A percentile compares a stretch with the other conserved stretches of the same genome.
These are phyloP conservation scores for Paraconiothyrium sp. DNA, from an alignment of 2,329 filamentous ascomycete species.

Conservation along the genomic window DNA sequence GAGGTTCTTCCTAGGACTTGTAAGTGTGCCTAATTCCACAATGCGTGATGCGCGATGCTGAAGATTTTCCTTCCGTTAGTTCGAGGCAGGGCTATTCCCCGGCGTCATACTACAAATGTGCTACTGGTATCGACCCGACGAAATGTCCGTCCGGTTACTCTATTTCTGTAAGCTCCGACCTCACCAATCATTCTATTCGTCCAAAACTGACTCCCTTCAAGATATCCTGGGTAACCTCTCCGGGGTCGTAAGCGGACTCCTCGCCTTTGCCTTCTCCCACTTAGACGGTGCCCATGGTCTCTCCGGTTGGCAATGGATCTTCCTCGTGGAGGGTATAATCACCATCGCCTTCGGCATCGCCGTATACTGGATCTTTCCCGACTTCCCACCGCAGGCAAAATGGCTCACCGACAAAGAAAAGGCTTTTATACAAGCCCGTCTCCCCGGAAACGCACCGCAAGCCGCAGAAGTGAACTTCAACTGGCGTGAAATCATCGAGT, in stretches of 20 bases:
- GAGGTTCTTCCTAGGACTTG: constrained; percentile 48
- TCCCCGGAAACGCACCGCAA: constrained; percentile 55
- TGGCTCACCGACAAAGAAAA: constrained; percentile 53
- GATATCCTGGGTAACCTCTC: constrained; percentile 63
- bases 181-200: neutral
- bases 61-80: constrained; percentile 7
- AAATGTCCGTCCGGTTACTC: constrained; percentile 27
- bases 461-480: constrained; percentile 55
- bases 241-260: constrained; percentile 66
- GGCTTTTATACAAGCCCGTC: constrained; percentile 58
- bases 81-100: constrained; percentile 40
- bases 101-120: constrained; percentile 61
- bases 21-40: neutral
- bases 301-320: constrained; percentile 49
- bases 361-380: constrained; percentile 23
- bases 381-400: constrained; percentile 33
- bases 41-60: neutral
- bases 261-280: constrained; percentile 65
- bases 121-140: constrained; percentile 67
- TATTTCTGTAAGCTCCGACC: constrained; percentile 25
- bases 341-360: constrained; percentile 26
- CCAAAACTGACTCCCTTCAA: constrained; percentile 6
- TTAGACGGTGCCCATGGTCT: constrained; percentile 63
- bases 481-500: constrained; percentile 58
- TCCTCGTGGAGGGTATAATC: constrained; percentile 25